Percentiles rank a stretch among this genome's conserved stretches.
These are phyloP conservation scores for Mycocentrospora acerina DNA, from an alignment of 2,329 filamentous ascomycete species.

Conservation along the genomic window DNA sequence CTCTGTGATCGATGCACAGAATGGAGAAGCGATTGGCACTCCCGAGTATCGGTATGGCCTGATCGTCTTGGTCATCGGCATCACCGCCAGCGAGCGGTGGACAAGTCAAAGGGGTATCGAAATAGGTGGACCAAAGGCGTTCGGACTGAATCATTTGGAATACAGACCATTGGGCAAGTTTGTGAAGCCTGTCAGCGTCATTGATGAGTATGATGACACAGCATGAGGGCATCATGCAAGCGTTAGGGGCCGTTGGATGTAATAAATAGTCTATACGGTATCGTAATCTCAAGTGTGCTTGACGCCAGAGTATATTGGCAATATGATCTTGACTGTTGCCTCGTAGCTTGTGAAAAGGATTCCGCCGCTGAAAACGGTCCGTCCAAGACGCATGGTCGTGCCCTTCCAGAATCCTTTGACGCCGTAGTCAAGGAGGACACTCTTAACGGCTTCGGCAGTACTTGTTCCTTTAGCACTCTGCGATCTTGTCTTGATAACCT, in stretches of 20 bases:
- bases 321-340: slow-evolving; percentile 53
- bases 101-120: slow-evolving; percentile 52
- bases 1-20: slow-evolving; percentile 51
- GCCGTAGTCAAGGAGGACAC: slow-evolving; percentile 59
- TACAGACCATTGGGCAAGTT: slow-evolving; percentile 56
- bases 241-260: neutral
- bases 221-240: slow-evolving; percentile 2
- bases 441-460: slow-evolving; percentile 58
- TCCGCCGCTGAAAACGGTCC: slow-evolving; percentile 66
- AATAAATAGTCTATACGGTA: slow-evolving; percentile 18
- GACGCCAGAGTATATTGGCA: slow-evolving; percentile 39
- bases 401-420: slow-evolving; percentile 66
- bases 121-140: slow-evolving; percentile 53
- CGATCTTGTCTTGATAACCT: slow-evolving; percentile 62
- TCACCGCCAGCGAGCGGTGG: slow-evolving; percentile 58
- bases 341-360: slow-evolving; percentile 67
- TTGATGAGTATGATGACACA: slow-evolving; percentile 49
- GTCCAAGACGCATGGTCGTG: slow-evolving; percentile 66
- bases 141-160: slow-evolving; percentile 51
- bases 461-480: slow-evolving; percentile 61
- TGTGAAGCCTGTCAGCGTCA: slow-evolving; percentile 56
- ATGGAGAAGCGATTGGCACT: slow-evolving; percentile 53
- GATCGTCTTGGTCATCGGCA: slow-evolving; percentile 55
- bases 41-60: slow-evolving; percentile 59
- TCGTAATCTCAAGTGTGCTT: slow-evolving; percentile 15